Evolutionary conservation across 2,329 filamentous ascomycete species (phyloP).

Genomic region (Massarina eburnea): DNA sequence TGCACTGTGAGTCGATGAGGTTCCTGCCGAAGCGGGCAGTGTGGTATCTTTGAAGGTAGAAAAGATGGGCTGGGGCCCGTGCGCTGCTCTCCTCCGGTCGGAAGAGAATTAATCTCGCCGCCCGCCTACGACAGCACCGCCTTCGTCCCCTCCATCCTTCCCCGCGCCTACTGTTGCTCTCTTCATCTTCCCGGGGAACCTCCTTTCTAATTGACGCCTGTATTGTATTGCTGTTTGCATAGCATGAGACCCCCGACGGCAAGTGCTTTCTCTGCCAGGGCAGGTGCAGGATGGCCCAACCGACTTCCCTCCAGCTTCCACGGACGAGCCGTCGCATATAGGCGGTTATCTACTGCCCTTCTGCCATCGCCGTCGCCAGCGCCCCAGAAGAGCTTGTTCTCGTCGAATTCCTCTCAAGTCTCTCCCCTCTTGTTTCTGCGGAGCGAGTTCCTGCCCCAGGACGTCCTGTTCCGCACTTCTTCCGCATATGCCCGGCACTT

Average conservation of each 20-base stretch:
- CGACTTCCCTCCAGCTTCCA: constrained; percentile 43
- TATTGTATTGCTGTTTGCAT: constrained; percentile 9
- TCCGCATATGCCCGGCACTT: constrained; percentile 49
- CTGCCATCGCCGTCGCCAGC: constrained; percentile 23
- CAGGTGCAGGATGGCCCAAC: constrained; percentile 45
- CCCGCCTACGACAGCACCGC: constrained; percentile 12
- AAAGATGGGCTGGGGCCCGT: constrained; percentile 28
- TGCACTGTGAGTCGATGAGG: constrained; percentile 6
- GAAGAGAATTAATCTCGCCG: constrained; percentile 24
- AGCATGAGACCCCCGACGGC: constrained; percentile 50
- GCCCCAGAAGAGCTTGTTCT: constrained; percentile 18
- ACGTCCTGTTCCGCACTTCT: constrained; percentile 44
- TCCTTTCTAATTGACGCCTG: not conserved
- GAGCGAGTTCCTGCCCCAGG: constrained; percentile 46
- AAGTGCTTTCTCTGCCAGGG: constrained; percentile 44
- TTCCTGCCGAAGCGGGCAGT: constrained; percentile 2
- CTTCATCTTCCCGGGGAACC: constrained; percentile 6
- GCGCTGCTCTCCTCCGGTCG: constrained; percentile 16
- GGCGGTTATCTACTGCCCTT: constrained; percentile 46
- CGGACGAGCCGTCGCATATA: constrained; percentile 51
- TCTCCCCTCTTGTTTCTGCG: constrained; percentile 42
- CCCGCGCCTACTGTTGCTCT: constrained; percentile 15
- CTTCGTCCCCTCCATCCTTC: constrained; percentile 22
- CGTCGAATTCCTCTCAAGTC: constrained; percentile 15
- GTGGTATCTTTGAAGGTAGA: constrained; percentile 4